Conservation (phyloP, 208 protist genomes). For the Wallacemonas sp. region DNA sequence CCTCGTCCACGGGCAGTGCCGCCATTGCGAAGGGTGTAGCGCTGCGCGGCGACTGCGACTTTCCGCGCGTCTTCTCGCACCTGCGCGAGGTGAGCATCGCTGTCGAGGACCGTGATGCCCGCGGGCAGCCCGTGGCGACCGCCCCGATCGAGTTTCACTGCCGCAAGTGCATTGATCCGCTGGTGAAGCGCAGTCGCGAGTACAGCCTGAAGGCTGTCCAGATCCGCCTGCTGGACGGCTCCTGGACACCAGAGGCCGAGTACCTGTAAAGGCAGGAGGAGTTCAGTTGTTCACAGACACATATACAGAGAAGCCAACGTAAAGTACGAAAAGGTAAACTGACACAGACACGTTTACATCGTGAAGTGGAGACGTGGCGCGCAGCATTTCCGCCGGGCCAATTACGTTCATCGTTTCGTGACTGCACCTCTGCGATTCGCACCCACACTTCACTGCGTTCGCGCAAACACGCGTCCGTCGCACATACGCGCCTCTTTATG, state of each 20-base stretch:
- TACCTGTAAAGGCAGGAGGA: constrained; percentile 35
- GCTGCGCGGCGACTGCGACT: constrained; percentile 82
- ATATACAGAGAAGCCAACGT: background rate
- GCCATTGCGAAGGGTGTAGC: constrained; percentile 18
- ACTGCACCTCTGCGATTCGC: too few relatives aligned
- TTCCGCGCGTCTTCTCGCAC: constrained; percentile 86
- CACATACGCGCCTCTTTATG: too few relatives aligned
- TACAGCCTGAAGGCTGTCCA: constrained; percentile 52
- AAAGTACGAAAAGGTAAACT: background rate
- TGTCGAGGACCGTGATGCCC: constrained; percentile 15
- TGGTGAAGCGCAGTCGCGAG: constrained; percentile 50
- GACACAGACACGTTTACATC: too few relatives aligned
- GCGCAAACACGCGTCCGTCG: too few relatives aligned
- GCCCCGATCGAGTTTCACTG: constrained; percentile 69
- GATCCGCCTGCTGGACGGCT: constrained; percentile 75
- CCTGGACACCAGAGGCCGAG: constrained; percentile 80
- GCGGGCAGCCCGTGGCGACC: background rate
- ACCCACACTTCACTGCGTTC: too few relatives aligned
- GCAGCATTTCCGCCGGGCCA: too few relatives aligned
- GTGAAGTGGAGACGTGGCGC: too few relatives aligned
- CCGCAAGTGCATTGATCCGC: constrained; percentile 75
- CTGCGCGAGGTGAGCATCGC: constrained; percentile 58
- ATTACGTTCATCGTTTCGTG: too few relatives aligned
- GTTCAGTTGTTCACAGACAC: background rate
- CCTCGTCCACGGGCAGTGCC: background rate